phyloP scores from a whole-genome alignment of 2,329 filamentous ascomycete genomes.

The Dactylonectria estremocensis region DNA sequence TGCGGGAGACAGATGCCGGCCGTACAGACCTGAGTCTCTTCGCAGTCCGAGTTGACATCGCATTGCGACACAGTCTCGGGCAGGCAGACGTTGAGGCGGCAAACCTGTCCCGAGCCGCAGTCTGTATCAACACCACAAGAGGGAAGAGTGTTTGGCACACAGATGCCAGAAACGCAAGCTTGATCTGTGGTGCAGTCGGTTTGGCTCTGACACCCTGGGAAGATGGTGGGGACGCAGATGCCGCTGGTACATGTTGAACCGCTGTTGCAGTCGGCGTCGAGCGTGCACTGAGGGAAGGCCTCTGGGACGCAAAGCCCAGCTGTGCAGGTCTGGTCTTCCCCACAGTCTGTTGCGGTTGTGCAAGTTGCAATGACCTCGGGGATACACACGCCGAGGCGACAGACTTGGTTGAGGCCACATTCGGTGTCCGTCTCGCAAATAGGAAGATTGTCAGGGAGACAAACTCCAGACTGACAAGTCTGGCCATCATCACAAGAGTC shows the following conservation, averaged over 20 bases:
- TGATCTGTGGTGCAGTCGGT: slow-evolving; percentile 10
- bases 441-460: slow-evolving; percentile 12
- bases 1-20: slow-evolving; percentile 23
- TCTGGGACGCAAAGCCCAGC: slow-evolving; percentile 22
- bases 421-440: slow-evolving; percentile 4
- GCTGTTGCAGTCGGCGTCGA: slow-evolving; percentile 16
- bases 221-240: slow-evolving; percentile 11
- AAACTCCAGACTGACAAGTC: slow-evolving; percentile 16
- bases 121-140: slow-evolving; percentile 13
- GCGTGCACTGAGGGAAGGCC: slow-evolving; percentile 17
- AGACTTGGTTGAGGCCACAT: slow-evolving; percentile 29
- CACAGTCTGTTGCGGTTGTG: slow-evolving; percentile 1
- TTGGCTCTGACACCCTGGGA: slow-evolving; percentile 6
- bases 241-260: slow-evolving; percentile 15
- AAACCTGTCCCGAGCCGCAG: slow-evolving; percentile 18
- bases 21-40: slow-evolving; percentile 9
- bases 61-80: slow-evolving; percentile 18
- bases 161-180: slow-evolving; percentile 19
- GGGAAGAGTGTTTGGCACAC: slow-evolving; percentile 14
- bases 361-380: slow-evolving; percentile 10
- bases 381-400: slow-evolving; percentile 23
- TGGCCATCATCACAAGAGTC: slow-evolving; percentile 3
- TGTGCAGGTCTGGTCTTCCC: slow-evolving; percentile 8
- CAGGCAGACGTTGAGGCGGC: slow-evolving; percentile 24
- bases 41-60: slow-evolving; percentile 5